phyloP scores from a whole-genome alignment of 805 yeast genomes.

The Ascoidea rubescens region DNA sequence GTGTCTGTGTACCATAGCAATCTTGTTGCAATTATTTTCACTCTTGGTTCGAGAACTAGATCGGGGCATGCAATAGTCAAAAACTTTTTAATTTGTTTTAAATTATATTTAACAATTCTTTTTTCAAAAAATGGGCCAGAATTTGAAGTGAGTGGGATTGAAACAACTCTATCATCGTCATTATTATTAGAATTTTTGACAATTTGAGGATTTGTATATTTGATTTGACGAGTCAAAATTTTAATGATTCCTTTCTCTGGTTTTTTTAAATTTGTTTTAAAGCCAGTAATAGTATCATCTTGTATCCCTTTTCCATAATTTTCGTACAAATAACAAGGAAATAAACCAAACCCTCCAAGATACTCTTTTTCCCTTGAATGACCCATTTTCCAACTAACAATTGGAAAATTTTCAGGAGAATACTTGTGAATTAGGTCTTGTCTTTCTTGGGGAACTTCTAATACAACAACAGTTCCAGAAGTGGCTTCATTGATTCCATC shows the following conservation, averaged over 20 bases:
- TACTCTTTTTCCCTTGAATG: neutral
- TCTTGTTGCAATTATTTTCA: slow-evolving; percentile 2
- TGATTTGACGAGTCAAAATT: too few relatives aligned
- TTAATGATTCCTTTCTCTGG: too few relatives aligned
- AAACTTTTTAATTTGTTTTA: slow-evolving; percentile 11
- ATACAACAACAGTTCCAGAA: slow-evolving; percentile 11
- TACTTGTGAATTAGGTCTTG: slow-evolving; percentile 14
- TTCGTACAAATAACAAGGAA: too few relatives aligned
- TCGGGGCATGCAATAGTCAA: slow-evolving; percentile 10
- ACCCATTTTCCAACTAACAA: neutral
- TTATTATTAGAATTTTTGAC: slow-evolving; percentile 2
- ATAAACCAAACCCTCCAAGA: neutral
- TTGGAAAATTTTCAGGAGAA: slow-evolving; percentile 4
- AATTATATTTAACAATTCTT: slow-evolving; percentile 9
- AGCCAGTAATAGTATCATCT: too few relatives aligned
- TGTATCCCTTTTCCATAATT: too few relatives aligned
- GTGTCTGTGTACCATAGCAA: slow-evolving; percentile 16
- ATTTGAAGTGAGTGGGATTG: slow-evolving; percentile 11
- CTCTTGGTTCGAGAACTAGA: slow-evolving; percentile 4
- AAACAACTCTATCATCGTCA: slow-evolving; percentile 10
- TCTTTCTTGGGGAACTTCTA: slow-evolving; percentile 13
- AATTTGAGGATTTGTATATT: too few relatives aligned
- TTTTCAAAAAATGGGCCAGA: slow-evolving; percentile 9
- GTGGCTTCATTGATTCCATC: slow-evolving; percentile 13
- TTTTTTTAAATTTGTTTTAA: too few relatives aligned